These are phyloP conservation scores for Micractinium conductrix DNA, from an alignment of 139 green algal genomes.

Conservation along the genomic window DNA sequence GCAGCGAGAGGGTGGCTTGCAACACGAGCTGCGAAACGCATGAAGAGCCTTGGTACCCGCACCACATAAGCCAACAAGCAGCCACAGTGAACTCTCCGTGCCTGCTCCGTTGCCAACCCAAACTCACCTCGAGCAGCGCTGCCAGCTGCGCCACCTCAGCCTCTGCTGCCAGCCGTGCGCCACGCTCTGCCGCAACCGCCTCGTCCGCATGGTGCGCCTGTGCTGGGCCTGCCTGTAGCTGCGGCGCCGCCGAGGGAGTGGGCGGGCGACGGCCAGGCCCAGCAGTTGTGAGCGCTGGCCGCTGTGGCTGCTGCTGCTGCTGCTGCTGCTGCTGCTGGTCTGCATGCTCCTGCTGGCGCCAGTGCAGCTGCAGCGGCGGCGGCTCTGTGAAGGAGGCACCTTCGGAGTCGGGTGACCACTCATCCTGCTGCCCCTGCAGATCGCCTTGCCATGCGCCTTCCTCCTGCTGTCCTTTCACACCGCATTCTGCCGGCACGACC, in stretches of 20 bases:
- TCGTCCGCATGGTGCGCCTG: background rate
- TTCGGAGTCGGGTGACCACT: too few relatives aligned
- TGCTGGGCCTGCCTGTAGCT: background rate
- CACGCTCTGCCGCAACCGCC: background rate
- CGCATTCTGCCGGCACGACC: too few relatives aligned
- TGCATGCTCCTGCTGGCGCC: too few relatives aligned
- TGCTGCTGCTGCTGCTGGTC: background rate
- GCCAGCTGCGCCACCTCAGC: background rate
- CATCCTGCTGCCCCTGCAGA: too few relatives aligned
- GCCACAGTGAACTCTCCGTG: too few relatives aligned
- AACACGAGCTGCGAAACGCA: background rate
- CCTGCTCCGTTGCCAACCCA: too few relatives aligned
- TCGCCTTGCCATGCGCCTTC: too few relatives aligned
- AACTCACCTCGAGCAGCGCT: background rate
- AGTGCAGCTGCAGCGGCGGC: too few relatives aligned
- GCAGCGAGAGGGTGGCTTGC: background rate
- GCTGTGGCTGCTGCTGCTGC: background rate
- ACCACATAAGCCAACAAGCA: background rate
- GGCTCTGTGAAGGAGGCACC: too few relatives aligned
- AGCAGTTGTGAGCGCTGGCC: too few relatives aligned
- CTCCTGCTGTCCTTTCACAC: too few relatives aligned
- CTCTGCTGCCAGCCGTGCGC: constrained; percentile 2
- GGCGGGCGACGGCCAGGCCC: background rate
- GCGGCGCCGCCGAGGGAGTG: background rate
- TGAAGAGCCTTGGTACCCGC: background rate